phyloP scores from a whole-genome alignment of 176 grass and related monocot genomes.

The Saccharum spontaneum region DNA sequence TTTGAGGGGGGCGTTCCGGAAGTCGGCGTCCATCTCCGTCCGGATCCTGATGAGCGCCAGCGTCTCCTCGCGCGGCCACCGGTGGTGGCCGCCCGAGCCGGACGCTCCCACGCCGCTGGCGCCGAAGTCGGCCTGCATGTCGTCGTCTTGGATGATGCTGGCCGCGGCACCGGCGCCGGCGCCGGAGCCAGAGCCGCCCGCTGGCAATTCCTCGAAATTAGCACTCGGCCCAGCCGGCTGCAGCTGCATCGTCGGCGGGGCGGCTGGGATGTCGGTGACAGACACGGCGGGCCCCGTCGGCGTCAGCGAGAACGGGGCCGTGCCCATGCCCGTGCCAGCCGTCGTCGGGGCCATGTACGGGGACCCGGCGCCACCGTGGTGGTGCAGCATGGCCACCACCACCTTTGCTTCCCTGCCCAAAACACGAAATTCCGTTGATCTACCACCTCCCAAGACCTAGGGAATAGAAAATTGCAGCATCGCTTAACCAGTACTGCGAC shows the following conservation, averaged over 20 bases:
- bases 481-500: slow-evolving; percentile 8
- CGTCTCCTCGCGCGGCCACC: slow-evolving; percentile 95
- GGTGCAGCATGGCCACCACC: slow-evolving; percentile 36
- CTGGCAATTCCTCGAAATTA: slow-evolving; percentile 29
- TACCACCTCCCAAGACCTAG: slow-evolving; percentile 16
- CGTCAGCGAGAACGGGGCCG: slow-evolving; percentile 9
- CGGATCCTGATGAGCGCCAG: slow-evolving; percentile 91
- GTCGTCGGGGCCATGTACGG: slow-evolving; percentile 33
- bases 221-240: slow-evolving; percentile 2
- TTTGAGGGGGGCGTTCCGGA: slow-evolving; percentile 88
- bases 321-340: not conserved
- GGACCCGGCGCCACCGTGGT: slow-evolving; percentile 36
- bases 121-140: slow-evolving; percentile 28
- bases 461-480: slow-evolving; percentile 31
- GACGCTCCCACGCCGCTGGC: slow-evolving; percentile 23
- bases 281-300: slow-evolving; percentile 14
- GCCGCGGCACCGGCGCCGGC: not conserved
- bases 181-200: not conserved
- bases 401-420: slow-evolving; percentile 25
- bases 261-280: not conserved
- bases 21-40: slow-evolving; percentile 90
- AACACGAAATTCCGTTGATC: slow-evolving; percentile 53
- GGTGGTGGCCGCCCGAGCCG: slow-evolving; percentile 39
- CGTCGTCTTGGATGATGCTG: slow-evolving; percentile 36
- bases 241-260: not conserved